Base-by-base conservation (phyloP, 1,139 yeast genomes). In the Scheffersomyces titani region DNA sequence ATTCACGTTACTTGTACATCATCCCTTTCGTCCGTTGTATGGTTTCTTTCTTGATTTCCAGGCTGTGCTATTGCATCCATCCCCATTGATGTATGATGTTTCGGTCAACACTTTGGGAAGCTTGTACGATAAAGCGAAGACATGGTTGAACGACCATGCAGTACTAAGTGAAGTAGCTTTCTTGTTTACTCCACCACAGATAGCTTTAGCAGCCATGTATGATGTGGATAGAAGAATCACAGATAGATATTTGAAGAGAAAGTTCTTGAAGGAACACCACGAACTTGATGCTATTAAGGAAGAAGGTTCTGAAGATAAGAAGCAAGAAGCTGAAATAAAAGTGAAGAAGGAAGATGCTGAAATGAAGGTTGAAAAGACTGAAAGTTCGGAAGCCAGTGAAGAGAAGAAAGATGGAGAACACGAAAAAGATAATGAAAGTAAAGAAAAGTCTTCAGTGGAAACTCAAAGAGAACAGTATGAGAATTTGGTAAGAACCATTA, bases 11-110 rank as follows among this genome's bases (percentile, higher is more conserved):
- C 71, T 89, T 62, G 96, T 90, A 4, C 98, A 93, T 70, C 97
- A 92, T 70, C 96, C 98, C 1, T 88, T 86, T 71, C 80, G 90
- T 59, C 92, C 98, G 0, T 74, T 94, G 24, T 96, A 93, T 70
- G 99, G 99, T 30, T 92, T 94, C 68, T 93, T 89, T 70, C 81
- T 94, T 50, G 99, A 94, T 70, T 91, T 71, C 57, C 99, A 94
- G 69, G 82, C 85, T 21, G 82, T 85, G 0, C 73, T 92, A 54
- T 66, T 78, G 51, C 73, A 73, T 57, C 78, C 81, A 1, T 61
- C 65, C 5, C 80, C 78, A 2, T 64, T 69, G 45, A 69, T 73
- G 71, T 72, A 73, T 55, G 81, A 76, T 57, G 74, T 77, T 5
- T 70, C 71, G 1, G 73, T 78, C 13, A 82, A 81, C 55, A 74